These are phyloP conservation scores for Alternaria sp. DNA, from an alignment of 2,329 filamentous ascomycete species.

Conservation along the genomic window DNA sequence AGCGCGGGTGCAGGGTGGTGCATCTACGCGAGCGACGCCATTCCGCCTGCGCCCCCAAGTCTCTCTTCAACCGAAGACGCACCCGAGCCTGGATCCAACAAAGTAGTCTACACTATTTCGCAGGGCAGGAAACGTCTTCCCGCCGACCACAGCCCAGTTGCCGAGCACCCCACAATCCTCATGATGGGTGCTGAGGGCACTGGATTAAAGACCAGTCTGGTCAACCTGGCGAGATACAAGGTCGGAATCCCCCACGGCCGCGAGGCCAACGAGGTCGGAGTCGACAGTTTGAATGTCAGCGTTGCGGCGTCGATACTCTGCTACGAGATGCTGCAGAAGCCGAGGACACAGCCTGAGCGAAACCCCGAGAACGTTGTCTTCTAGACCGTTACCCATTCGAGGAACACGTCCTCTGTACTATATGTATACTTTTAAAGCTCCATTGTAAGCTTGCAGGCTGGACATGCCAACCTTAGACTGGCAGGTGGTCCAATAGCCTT, in stretches of 20 bases:
- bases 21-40: constrained; percentile 73
- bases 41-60: constrained; percentile 16
- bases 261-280: constrained; percentile 57
- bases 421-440: neutral
- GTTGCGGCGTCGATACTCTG: constrained; percentile 82
- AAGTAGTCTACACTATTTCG: constrained; percentile 33
- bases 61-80: neutral
- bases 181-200: constrained; percentile 62
- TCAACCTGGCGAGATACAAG: constrained; percentile 66
- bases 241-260: constrained; percentile 67
- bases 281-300: constrained; percentile 94
- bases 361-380: constrained; percentile 29
- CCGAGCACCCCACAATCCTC: constrained; percentile 70
- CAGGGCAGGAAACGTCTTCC: constrained; percentile 27
- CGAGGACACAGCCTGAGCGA: constrained; percentile 16
- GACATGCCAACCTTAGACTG: neutral
- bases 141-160: constrained; percentile 35
- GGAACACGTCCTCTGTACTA: constrained; percentile 6
- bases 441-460: neutral
- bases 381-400: constrained; percentile 10
- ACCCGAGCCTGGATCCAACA: constrained; percentile 28
- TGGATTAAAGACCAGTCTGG: constrained; percentile 35
- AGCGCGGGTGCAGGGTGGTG: constrained; percentile 79
- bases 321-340: constrained; percentile 66
- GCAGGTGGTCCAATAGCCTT: neutral